Conservation (phyloP, 2,329 filamentous ascomycete genomes). For the Trichoderma gracile region DNA sequence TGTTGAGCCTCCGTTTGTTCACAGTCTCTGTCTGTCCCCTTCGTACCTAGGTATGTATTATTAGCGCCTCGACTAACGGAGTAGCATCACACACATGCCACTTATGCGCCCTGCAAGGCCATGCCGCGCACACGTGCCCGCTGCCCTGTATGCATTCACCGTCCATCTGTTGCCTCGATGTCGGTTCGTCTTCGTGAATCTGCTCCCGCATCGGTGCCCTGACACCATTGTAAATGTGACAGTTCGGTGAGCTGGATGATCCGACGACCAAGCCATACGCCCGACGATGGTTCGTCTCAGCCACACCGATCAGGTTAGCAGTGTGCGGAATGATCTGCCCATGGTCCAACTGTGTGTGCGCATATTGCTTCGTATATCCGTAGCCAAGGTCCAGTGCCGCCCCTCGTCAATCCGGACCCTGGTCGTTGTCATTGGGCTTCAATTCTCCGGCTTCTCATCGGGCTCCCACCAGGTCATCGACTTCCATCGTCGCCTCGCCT, state of each 20-base stretch:
- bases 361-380: too few relatives aligned
- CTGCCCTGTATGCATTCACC: constrained; percentile 13
- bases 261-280: too few relatives aligned
- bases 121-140: constrained; percentile 31
- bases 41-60: too few relatives aligned
- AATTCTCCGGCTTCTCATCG: constrained; percentile 21
- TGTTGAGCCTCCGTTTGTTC: background rate
- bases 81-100: constrained; percentile 24
- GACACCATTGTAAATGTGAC: background rate
- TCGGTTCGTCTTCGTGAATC: background rate
- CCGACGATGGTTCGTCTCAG: background rate
- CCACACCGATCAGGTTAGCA: background rate
- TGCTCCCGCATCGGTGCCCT: background rate
- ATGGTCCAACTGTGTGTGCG: too few relatives aligned
- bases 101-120: constrained; percentile 28
- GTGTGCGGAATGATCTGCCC: too few relatives aligned
- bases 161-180: constrained; percentile 1
- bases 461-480: constrained; percentile 6
- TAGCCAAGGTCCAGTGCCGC: background rate
- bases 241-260: background rate
- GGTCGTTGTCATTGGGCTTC: constrained; percentile 24
- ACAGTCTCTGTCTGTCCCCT: background rate
- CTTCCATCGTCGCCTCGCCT: constrained; percentile 1
- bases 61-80: background rate
- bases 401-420: constrained; percentile 7